These are phyloP conservation scores for Botryobasidium botryosum DNA, from an alignment of 768 basidiomycete genomes.

Conservation along the genomic window DNA sequence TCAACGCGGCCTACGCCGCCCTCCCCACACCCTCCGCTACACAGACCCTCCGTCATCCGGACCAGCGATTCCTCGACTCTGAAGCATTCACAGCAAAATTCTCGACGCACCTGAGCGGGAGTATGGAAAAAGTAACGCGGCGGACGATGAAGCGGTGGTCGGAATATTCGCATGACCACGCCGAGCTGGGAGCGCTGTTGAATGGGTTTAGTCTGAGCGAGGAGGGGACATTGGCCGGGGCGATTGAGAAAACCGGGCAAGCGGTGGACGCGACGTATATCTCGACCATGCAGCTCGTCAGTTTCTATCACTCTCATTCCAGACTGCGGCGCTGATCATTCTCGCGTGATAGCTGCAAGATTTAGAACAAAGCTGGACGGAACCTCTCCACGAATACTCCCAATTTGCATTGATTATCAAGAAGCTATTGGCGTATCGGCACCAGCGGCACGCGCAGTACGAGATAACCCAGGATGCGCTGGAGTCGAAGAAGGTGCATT, in stretches of 20 bases:
- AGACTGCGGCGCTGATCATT: not conserved
- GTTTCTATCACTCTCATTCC: slow-evolving; percentile 15
- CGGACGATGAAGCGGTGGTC: slow-evolving; percentile 88
- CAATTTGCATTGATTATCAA: slow-evolving; percentile 94
- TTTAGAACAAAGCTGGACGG: slow-evolving; percentile 87
- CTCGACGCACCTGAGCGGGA: slow-evolving; percentile 74
- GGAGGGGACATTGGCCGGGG: slow-evolving; percentile 47
- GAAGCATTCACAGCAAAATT: slow-evolving; percentile 95
- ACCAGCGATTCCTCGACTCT: slow-evolving; percentile 90
- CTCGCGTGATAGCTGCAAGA: slow-evolving; percentile 62
- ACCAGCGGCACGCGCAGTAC: slow-evolving; percentile 95
- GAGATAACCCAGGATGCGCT: slow-evolving; percentile 91
- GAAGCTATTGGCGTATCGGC: slow-evolving; percentile 82
- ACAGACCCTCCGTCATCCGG: slow-evolving; percentile 78
- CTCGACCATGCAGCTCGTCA: slow-evolving; percentile 74
- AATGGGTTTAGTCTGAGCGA: slow-evolving; percentile 92
- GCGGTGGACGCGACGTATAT: slow-evolving; percentile 89
- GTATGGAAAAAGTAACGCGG: slow-evolving; percentile 93
- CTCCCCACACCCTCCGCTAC: slow-evolving; percentile 81
- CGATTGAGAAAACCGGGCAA: slow-evolving; percentile 94
- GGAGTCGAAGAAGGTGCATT: slow-evolving; percentile 63
- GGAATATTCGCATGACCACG: slow-evolving; percentile 73
- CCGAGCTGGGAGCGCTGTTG: slow-evolving; percentile 78
- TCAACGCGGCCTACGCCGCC: slow-evolving; percentile 57
- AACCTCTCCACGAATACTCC: slow-evolving; percentile 87